Percentiles rank a stretch among this genome's conserved stretches.
These are phyloP conservation scores for Gossypium mustelinum DNA, from an alignment of 345 rosid species.

Conservation along the genomic window DNA sequence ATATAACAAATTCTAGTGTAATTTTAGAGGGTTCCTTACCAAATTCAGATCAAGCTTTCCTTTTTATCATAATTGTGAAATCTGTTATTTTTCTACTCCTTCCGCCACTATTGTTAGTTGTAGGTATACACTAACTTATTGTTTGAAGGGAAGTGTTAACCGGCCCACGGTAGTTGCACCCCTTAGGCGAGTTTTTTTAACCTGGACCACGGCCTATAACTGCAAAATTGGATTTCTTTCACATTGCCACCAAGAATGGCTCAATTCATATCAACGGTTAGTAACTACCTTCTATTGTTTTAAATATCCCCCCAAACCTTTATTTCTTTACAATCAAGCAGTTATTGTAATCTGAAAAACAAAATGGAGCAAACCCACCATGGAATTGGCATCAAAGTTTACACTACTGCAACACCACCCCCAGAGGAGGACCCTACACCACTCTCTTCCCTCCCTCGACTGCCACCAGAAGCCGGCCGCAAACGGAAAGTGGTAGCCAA, in stretches of 20 bases:
- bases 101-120: too few species aligned
- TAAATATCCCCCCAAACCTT: constrained; percentile 1
- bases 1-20: background rate
- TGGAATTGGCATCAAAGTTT: constrained; percentile 51
- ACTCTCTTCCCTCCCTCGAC: constrained; percentile 21
- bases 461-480: constrained; percentile 26
- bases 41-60: background rate
- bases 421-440: constrained; percentile 23
- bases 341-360: background rate
- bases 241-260: background rate
- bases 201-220: background rate
- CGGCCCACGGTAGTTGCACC: background rate
- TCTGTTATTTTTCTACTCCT: background rate
- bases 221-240: background rate
- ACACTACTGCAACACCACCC: constrained; percentile 44
- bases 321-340: background rate
- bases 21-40: background rate
- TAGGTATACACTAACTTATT: too few species aligned
- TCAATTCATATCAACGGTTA: constrained; percentile 9
- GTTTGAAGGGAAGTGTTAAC: too few species aligned
- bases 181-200: background rate
- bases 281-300: constrained; percentile 10
- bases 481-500: constrained; percentile 58
- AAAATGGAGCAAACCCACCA: constrained; percentile 53
- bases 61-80: background rate